A percentile compares a stretch with the other conserved stretches of the same genome.
Conservation (phyloP, 768 basidiomycete genomes). For the Astraeus odoratus region DNA sequence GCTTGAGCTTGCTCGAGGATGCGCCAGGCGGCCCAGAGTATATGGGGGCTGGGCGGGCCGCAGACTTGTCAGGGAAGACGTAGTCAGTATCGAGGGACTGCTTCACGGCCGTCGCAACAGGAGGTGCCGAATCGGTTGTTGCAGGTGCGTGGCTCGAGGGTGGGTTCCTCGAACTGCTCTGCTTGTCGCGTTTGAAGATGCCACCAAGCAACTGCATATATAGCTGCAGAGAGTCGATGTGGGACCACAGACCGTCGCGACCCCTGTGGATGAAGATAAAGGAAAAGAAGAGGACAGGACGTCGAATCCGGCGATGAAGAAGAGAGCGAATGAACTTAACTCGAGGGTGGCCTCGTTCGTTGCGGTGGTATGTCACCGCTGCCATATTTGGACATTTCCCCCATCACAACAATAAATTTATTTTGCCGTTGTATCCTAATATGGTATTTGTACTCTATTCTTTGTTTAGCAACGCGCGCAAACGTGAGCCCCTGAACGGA, state of each 20-base stretch:
- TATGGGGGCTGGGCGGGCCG: constrained; percentile 2
- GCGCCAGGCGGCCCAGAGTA: constrained; percentile 22
- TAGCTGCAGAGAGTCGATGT: not conserved
- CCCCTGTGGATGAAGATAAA: constrained; percentile 7
- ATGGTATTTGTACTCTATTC: not conserved
- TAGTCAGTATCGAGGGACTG: constrained; percentile 28
- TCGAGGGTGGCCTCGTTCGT: not conserved
- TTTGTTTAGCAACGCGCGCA: not conserved
- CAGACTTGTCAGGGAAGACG: constrained; percentile 20
- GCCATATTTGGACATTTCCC: not conserved
- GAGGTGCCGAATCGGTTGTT: constrained; percentile 11
- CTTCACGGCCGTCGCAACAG: constrained; percentile 8
- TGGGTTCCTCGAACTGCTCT: constrained; percentile 2
- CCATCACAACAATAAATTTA: not conserved
- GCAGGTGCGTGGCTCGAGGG: constrained; percentile 1
- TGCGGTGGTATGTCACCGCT: constrained; percentile 1
- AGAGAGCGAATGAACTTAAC: not conserved
- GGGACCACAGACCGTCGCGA: constrained; percentile 5
- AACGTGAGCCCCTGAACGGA: too few species aligned
- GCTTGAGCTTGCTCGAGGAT: constrained; percentile 38
- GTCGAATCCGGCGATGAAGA: not conserved
- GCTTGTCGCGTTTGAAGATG: constrained; percentile 22
- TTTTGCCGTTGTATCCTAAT: constrained; percentile 4
- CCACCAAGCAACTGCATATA: constrained; percentile 26
- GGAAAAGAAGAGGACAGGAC: constrained; percentile 6